phyloP scores from a whole-genome alignment of 2,329 filamentous ascomycete genomes.

The Trematosphaeria pertusa region DNA sequence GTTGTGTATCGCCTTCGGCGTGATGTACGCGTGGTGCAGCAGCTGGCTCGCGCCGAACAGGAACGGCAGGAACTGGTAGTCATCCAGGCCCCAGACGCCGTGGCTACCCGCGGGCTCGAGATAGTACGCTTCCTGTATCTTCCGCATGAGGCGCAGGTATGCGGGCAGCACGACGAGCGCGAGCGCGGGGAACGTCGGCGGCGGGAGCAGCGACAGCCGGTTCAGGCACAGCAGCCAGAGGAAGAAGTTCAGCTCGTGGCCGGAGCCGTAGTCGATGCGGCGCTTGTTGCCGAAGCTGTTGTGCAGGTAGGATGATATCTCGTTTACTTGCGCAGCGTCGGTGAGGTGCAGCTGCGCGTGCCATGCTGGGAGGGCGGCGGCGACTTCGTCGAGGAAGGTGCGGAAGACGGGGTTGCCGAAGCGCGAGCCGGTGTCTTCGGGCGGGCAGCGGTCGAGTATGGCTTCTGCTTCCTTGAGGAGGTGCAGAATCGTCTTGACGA shows the following conservation, averaged over 20 bases:
- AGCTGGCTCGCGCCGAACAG: slow-evolving; percentile 58
- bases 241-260: slow-evolving; percentile 96
- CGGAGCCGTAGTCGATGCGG: slow-evolving; percentile 90
- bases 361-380: slow-evolving; percentile 61
- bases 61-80: slow-evolving; percentile 62
- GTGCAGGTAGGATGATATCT: slow-evolving; percentile 79
- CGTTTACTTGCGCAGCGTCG: slow-evolving; percentile 64
- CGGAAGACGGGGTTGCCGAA: slow-evolving; percentile 96
- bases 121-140: slow-evolving; percentile 90
- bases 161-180: slow-evolving; percentile 79
- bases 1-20: slow-evolving; percentile 76
- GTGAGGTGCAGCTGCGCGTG: slow-evolving; percentile 66
- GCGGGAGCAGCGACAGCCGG: slow-evolving; percentile 71
- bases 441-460: slow-evolving; percentile 73
- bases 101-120: slow-evolving; percentile 75
- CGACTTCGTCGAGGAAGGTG: slow-evolving; percentile 74
- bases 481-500: slow-evolving; percentile 68
- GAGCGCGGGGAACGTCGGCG: slow-evolving; percentile 73
- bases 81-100: slow-evolving; percentile 61
- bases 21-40: slow-evolving; percentile 70
- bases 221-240: slow-evolving; percentile 96
- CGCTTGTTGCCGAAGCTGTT: slow-evolving; percentile 85
- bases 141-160: slow-evolving; percentile 87
- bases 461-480: slow-evolving; percentile 74
- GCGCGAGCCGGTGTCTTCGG: slow-evolving; percentile 86